Percentiles rank a stretch among this genome's conserved stretches.
phyloP scores from a whole-genome alignment of 345 rosid species.

The Anastatica hierochuntica region DNA sequence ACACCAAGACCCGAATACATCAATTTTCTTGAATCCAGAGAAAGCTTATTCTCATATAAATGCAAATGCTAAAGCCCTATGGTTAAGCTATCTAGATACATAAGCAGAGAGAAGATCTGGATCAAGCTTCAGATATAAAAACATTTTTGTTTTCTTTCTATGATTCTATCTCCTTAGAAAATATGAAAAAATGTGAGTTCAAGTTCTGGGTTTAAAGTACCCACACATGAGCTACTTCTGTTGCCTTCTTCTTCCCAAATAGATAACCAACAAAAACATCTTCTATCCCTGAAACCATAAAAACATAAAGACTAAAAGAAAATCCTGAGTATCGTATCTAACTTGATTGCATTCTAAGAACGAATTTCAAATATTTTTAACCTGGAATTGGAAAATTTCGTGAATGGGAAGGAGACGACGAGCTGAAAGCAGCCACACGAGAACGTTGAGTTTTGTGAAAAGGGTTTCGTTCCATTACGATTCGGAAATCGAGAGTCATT shows the following conservation, averaged over 20 bases:
- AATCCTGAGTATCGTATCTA: not conserved
- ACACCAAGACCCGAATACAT: not conserved
- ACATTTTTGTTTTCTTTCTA: too few species aligned
- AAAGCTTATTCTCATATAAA: not conserved
- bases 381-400: conserved; percentile 37
- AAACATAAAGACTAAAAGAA: not conserved
- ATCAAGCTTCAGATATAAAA: too few species aligned
- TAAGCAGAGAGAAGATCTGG: not conserved
- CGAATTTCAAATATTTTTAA: not conserved
- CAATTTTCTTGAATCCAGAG: not conserved
- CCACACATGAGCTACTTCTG: conserved; percentile 91
- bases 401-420: conserved; percentile 22
- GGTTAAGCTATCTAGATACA: not conserved
- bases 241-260: conserved; percentile 71
- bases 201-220: conserved; percentile 18
- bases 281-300: conserved; percentile 46
- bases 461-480: not conserved
- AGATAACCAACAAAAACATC: conserved; percentile 62
- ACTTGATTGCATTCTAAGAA: not conserved
- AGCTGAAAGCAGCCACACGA: conserved; percentile 13
- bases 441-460: conserved; percentile 7
- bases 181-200: not conserved
- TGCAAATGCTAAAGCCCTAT: not conserved
- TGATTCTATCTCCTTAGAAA: not conserved
- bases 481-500: not conserved